Evolutionary conservation across 805 yeast genomes (phyloP).

Genomic region (Candida pini): DNA sequence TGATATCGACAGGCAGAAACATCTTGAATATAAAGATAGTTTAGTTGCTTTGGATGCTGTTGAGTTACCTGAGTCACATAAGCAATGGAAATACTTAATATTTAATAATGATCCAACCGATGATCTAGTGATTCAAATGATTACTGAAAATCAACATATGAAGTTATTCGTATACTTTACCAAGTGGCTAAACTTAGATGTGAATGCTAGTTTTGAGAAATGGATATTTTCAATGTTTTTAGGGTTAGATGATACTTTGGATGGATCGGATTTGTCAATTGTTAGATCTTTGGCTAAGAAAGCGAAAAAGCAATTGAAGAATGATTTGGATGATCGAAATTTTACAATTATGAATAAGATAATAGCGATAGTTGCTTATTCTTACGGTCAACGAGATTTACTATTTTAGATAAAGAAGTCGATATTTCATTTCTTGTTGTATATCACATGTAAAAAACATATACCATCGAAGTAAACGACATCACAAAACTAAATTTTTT

Average conservation of each 20-base stretch:
- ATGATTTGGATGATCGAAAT: constrained; percentile 16
- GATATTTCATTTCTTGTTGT: neutral
- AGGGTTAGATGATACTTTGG: constrained; percentile 33
- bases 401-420: constrained; percentile 2
- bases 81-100: constrained; percentile 38
- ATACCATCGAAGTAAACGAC: neutral
- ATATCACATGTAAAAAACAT: neutral
- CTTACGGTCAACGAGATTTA: constrained; percentile 24
- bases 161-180: constrained; percentile 36
- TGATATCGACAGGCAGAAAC: constrained; percentile 9
- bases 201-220: constrained; percentile 21
- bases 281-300: constrained; percentile 38
- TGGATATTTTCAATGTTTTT: constrained; percentile 40
- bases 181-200: constrained; percentile 35
- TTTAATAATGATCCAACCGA: constrained; percentile 29
- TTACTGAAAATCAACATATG: constrained; percentile 32
- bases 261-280: constrained; percentile 33
- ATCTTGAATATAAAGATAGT: constrained; percentile 13
- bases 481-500: neutral
- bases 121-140: constrained; percentile 23
- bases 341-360: constrained; percentile 12
- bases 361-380: constrained; percentile 14
- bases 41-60: constrained; percentile 23
- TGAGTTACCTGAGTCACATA: constrained; percentile 32
- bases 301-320: constrained; percentile 22